phyloP scores from a whole-genome alignment of 768 basidiomycete genomes.

The Termitomyces sp. region DNA sequence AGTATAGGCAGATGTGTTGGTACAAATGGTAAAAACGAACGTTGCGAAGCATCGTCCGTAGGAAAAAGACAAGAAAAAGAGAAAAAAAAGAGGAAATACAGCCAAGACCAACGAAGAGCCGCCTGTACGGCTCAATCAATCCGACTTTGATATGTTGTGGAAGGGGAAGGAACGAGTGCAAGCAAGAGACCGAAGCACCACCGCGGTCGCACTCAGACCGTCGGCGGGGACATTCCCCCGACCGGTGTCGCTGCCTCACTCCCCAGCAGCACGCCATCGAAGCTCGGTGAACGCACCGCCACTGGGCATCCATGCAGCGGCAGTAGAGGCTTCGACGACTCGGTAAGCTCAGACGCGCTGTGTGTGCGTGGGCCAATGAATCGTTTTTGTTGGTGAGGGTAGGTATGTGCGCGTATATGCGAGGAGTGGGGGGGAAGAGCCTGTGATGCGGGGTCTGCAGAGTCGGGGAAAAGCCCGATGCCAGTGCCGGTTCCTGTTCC shows the following conservation, averaged over 20 bases:
- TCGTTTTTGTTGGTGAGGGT: slow-evolving; percentile 5
- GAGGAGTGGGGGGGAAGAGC: neutral
- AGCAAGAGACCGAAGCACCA: neutral
- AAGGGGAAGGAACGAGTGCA: neutral
- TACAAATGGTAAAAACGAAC: neutral
- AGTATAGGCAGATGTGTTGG: neutral
- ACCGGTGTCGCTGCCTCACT: slow-evolving; percentile 2
- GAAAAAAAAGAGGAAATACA: neutral
- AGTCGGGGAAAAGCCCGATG: neutral
- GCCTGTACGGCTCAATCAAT: neutral
- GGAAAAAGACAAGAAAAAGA: neutral
- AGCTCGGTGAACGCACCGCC: slow-evolving; percentile 18
- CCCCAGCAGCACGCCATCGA: slow-evolving; percentile 10
- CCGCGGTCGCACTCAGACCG: neutral
- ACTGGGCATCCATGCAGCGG: neutral
- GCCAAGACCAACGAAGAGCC: neutral
- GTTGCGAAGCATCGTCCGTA: neutral
- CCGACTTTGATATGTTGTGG: neutral
- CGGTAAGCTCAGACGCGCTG: slow-evolving; percentile 47
- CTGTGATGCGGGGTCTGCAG: neutral
- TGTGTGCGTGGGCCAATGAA: slow-evolving; percentile 27
- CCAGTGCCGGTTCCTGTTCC: slow-evolving; percentile 38
- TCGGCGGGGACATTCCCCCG: slow-evolving; percentile 9
- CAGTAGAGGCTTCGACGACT: slow-evolving; percentile 31
- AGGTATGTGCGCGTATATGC: slow-evolving; percentile 2